phyloP scores from a whole-genome alignment of 1,284 basidiomycete species.

The Grifola frondosa region DNA sequence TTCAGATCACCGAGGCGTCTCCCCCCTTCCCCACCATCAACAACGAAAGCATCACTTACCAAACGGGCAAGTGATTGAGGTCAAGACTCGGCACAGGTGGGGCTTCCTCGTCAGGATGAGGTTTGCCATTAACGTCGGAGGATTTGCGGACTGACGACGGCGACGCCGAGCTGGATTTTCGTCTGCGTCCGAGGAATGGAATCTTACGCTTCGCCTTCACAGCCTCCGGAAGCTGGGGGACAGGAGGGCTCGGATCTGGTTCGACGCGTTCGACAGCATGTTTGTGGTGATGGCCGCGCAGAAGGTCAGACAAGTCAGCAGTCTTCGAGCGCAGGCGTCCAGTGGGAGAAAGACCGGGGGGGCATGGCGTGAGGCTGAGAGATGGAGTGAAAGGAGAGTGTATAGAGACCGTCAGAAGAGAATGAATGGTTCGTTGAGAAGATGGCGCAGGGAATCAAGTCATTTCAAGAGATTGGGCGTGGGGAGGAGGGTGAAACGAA shows the following conservation, averaged over 20 bases:
- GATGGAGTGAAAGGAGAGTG: background rate
- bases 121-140: slow-evolving; percentile 3
- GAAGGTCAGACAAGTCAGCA: slow-evolving; percentile 35
- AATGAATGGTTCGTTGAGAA: too few species aligned
- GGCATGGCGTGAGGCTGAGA: slow-evolving; percentile 16
- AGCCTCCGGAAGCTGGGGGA: slow-evolving; percentile 14
- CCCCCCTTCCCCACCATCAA: too few species aligned
- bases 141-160: slow-evolving; percentile 19
- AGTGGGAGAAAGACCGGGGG: slow-evolving; percentile 19
- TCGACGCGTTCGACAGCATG: slow-evolving; percentile 15
- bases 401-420: too few species aligned
- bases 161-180: slow-evolving; percentile 26
- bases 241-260: slow-evolving; percentile 15
- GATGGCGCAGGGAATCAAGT: too few species aligned
- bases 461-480: too few species aligned
- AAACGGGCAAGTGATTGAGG: background rate
- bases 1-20: too few species aligned
- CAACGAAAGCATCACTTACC: slow-evolving; percentile 6
- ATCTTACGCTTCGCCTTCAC: slow-evolving; percentile 27
- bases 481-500: background rate
- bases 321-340: slow-evolving; percentile 33
- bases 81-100: slow-evolving; percentile 9
- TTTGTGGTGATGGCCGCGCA: slow-evolving; percentile 26
- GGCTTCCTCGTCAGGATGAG: slow-evolving; percentile 5
- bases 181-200: slow-evolving; percentile 27